Percentiles rank a stretch among this genome's conserved stretches.
Conservation (phyloP, 352 stramenopile species). For the Sclerospora graminicola region DNA sequence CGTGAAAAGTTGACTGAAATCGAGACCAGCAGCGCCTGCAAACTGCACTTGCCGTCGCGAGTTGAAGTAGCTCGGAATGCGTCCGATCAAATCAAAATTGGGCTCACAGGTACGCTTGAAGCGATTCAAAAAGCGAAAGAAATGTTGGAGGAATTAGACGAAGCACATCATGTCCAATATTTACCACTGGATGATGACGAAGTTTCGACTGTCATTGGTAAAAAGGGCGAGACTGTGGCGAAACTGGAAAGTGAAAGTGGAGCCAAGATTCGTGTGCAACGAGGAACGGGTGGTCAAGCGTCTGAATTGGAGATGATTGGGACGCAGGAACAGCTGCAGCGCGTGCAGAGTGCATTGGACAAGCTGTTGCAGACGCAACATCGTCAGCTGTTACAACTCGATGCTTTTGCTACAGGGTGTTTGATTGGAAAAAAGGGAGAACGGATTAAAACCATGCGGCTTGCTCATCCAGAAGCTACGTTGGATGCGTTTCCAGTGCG, state of each 20-base stretch:
- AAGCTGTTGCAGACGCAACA: constrained; percentile 65
- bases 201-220: constrained; percentile 64
- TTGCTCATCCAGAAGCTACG: constrained; percentile 45
- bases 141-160: constrained; percentile 46
- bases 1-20: constrained; percentile 69
- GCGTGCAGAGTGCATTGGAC: constrained; percentile 39
- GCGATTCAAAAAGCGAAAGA: constrained; percentile 53
- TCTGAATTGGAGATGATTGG: constrained; percentile 71
- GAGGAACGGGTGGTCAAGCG: constrained; percentile 17
- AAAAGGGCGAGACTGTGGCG: constrained; percentile 70
- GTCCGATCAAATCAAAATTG: constrained; percentile 52
- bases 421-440: constrained; percentile 79
- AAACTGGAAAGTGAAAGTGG: constrained; percentile 56
- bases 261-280: constrained; percentile 47
- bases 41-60: constrained; percentile 36
- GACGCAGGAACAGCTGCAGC: constrained; percentile 50
- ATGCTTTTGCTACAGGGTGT: constrained; percentile 57
- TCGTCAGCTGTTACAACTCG: constrained; percentile 61
- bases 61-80: constrained; percentile 11
- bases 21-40: constrained; percentile 42
- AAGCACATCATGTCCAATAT: constrained; percentile 52
- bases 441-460: constrained; percentile 60
- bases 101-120: constrained; percentile 44
- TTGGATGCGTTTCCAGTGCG: constrained; percentile 64
- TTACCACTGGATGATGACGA: constrained; percentile 66